Percentiles rank a stretch among this genome's conserved stretches.
These are phyloP conservation scores for Lactifluus rugatus DNA, from an alignment of 768 basidiomycete species.

Conservation along the genomic window DNA sequence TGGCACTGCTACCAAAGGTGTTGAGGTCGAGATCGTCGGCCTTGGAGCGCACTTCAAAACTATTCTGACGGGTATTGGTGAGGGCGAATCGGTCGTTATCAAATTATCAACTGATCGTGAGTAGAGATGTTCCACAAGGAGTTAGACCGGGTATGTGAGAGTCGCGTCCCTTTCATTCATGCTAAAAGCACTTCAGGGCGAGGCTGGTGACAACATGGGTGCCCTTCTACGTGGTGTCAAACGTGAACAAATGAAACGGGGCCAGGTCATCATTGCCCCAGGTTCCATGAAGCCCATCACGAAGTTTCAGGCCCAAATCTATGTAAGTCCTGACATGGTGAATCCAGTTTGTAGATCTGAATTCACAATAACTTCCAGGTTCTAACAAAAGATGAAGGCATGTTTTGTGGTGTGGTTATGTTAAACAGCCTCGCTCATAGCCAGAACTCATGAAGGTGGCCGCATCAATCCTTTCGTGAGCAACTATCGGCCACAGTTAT, in stretches of 20 bases:
- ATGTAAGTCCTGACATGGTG: slow-evolving; percentile 36
- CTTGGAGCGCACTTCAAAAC: slow-evolving; percentile 77
- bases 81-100: slow-evolving; percentile 20
- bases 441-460: slow-evolving; percentile 35
- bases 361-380: slow-evolving; percentile 35
- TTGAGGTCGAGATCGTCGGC: slow-evolving; percentile 90
- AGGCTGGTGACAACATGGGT: slow-evolving; percentile 99
- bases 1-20: slow-evolving; percentile 82
- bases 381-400: slow-evolving; percentile 76
- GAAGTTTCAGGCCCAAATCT: slow-evolving; percentile 91
- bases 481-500: slow-evolving; percentile 92
- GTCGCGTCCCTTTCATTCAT: neutral
- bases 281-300: slow-evolving; percentile 90
- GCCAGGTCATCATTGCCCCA: slow-evolving; percentile 83
- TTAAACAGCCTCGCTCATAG: neutral
- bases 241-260: slow-evolving; percentile 90
- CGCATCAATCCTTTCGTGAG: slow-evolving; percentile 88
- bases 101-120: slow-evolving; percentile 1
- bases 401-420: neutral
- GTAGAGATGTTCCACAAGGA: slow-evolving; percentile 99
- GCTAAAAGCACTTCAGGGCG: slow-evolving; percentile 43
- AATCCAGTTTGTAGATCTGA: neutral
- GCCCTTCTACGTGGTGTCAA: slow-evolving; percentile 93
- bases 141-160: slow-evolving; percentile 65
- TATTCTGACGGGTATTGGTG: slow-evolving; percentile 88